Percentiles rank a stretch among this genome's conserved stretches.
phyloP scores from a whole-genome alignment of 2,329 filamentous ascomycete genomes.

The Fusarium sp. region DNA sequence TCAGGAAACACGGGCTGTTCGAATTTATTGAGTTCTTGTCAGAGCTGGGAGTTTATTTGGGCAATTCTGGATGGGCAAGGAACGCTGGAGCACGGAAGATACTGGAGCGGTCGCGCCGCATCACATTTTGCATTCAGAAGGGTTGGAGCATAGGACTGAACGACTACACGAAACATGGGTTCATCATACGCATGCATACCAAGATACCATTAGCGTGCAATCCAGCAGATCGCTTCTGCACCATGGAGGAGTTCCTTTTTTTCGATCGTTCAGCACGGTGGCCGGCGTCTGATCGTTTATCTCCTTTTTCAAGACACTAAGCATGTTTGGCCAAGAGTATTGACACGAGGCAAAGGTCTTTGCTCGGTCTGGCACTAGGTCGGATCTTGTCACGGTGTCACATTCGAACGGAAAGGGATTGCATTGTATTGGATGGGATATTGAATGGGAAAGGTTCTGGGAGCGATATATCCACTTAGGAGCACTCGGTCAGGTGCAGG shows the following conservation, averaged over 20 bases:
- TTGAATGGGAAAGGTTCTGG: constrained; percentile 9
- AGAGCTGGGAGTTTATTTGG: constrained; percentile 38
- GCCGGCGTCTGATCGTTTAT: constrained; percentile 31
- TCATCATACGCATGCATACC: constrained; percentile 38
- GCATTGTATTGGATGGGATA: constrained; percentile 17
- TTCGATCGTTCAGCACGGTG: constrained; percentile 24
- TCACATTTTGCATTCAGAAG: constrained; percentile 40
- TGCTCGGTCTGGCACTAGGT: neutral
- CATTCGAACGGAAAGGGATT: constrained; percentile 16
- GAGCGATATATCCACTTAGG: constrained; percentile 13
- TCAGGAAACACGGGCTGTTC: constrained; percentile 10
- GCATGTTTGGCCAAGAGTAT: neutral
- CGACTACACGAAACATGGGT: constrained; percentile 41
- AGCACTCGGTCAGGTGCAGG: neutral
- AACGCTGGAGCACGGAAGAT: constrained; percentile 39
- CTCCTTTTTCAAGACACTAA: neutral
- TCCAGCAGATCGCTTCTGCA: constrained; percentile 26
- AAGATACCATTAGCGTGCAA: constrained; percentile 30
- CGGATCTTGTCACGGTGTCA: neutral
- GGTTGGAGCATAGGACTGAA: constrained; percentile 38
- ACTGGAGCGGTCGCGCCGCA: constrained; percentile 36
- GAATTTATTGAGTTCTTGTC: constrained; percentile 19
- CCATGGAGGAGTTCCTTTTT: constrained; percentile 27
- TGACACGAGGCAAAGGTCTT: neutral
- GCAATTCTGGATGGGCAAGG: constrained; percentile 9